Evolutionary conservation across 202 grass and related monocot genomes (phyloP), one percentile per base, ranked within the genome.

Genomic region (Setaria viridis): DNA sequence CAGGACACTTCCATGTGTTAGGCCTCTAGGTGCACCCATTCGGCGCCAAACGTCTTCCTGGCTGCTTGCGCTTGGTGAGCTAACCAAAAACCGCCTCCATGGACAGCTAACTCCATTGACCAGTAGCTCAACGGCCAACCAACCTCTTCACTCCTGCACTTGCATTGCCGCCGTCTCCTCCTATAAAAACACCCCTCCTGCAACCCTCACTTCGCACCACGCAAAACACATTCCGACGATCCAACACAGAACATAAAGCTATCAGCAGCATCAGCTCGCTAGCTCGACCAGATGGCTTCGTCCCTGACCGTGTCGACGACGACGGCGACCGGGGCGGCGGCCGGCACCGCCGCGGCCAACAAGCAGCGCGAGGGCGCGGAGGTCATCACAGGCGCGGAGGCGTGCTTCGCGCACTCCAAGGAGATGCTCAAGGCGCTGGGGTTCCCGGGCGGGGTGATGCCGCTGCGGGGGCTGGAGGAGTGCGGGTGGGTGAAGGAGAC

Each of bases 361-460:
- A 84, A 78, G 74, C 30, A 91, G 76, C 81, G 89, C 0, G 89
- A 91, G 81, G 89, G 89, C 25, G 93, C 93, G 57, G 91, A 95
- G 86, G 68, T 98, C 30, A 79, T 85, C 77, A 78, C 84, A 7
- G 91, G 95, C 5, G 89, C 83, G 41, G 95, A 86, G 41, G 91
- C 90, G 33, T 98, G 93, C 90, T 88, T 74, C 88, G 62, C 33
- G 21, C 88, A 95, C 78, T 94, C 89, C 17, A 76, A 87, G 78
- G 79, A 92, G 90, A 84, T 96, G 72, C 88, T 96, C 15, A 80
- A 76, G 74, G 70, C 71, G 7, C 68, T 93, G 17, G 97, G 93
- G 0, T 96, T 99, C 85, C 93, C 97, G 0, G 85, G 66, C 16
- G 97, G 97, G 0, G 80, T 99, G 82, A 93, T 99, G 77, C 97